A percentile compares a stretch with the other conserved stretches of the same genome.
phyloP scores from a whole-genome alignment of 1,284 basidiomycete species.

The Singerocomus rubriflavus region DNA sequence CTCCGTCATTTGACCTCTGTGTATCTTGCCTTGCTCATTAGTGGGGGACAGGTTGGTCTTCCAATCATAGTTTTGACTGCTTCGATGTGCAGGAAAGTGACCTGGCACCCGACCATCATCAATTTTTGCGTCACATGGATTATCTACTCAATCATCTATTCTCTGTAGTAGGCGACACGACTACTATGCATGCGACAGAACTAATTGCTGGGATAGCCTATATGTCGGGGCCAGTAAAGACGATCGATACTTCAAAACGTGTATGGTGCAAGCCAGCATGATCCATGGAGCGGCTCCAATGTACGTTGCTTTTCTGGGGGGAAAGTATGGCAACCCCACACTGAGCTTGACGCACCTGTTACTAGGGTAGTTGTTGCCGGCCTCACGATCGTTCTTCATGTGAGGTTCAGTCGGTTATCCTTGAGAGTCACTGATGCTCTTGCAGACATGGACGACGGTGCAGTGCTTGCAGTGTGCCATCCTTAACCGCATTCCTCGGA shows the following conservation, averaged over 20 bases:
- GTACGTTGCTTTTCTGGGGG: conserved; percentile 32
- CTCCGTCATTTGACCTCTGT: conserved; percentile 23
- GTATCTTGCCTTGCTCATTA: conserved; percentile 47
- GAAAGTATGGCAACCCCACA: background rate
- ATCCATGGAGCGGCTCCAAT: conserved; percentile 52
- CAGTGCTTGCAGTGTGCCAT: conserved; percentile 17
- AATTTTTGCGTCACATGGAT: conserved; percentile 55
- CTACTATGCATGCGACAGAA: background rate
- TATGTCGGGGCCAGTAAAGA: conserved; percentile 33
- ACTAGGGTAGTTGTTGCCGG: conserved; percentile 47
- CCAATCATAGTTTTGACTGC: conserved; percentile 49
- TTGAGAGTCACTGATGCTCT: conserved; percentile 6
- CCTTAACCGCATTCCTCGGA: conserved; percentile 17
- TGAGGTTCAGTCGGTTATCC: conserved; percentile 20
- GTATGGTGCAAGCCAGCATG: conserved; percentile 50
- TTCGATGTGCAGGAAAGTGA: conserved; percentile 39
- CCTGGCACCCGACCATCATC: conserved; percentile 46
- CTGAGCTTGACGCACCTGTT: background rate
- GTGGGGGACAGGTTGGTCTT: conserved; percentile 47
- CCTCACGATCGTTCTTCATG: conserved; percentile 49
- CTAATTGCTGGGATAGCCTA: conserved; percentile 29
- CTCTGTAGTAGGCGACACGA: conserved; percentile 43
- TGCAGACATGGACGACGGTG: conserved; percentile 41
- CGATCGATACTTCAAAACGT: conserved; percentile 32
- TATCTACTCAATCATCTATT: conserved; percentile 50